A percentile compares a stretch with the other conserved stretches of the same genome.
Evolutionary conservation across 805 yeast species (phyloP).

Genomic region (Kluyveromyces lactis): DNA sequence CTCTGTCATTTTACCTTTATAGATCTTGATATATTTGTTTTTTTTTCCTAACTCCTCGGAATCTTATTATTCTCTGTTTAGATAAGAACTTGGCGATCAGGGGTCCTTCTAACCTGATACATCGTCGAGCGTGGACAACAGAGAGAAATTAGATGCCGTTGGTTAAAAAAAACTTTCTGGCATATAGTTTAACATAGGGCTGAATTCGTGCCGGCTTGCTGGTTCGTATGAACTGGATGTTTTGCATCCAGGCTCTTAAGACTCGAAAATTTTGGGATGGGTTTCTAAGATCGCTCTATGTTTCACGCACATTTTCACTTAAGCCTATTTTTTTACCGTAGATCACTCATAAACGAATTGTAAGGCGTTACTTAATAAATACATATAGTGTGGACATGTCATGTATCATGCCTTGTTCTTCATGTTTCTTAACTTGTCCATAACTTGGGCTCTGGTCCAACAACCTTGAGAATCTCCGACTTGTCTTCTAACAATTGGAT

Average conservation of each 20-base stretch:
- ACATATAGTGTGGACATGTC: no score
- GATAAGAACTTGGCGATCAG: constrained; percentile 2
- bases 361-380: no score
- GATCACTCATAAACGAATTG: not conserved
- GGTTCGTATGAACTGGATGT: no score
- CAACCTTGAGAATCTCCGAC: constrained; percentile 41
- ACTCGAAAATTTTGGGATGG: not conserved
- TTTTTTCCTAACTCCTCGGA: not conserved
- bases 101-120: constrained; percentile 1
- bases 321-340: constrained; percentile 4
- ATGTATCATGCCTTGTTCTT: constrained; percentile 44
- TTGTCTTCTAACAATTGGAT: constrained; percentile 50
- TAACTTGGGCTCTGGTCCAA: constrained; percentile 40
- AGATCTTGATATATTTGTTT: not conserved
- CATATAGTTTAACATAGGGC: no score
- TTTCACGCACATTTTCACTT: constrained; percentile 7
- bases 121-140: constrained; percentile 41
- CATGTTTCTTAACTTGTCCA: constrained; percentile 66
- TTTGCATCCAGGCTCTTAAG: no score
- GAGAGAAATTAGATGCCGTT: constrained; percentile 31
- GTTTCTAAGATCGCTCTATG: not conserved
- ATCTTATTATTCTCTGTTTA: constrained; percentile 1
- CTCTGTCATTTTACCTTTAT: no score
- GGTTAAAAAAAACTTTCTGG: no score
- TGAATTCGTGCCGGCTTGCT: no score